Conservation (phyloP, 2,329 filamentous ascomycete genomes). For the Fusarium brachygibbosum region DNA sequence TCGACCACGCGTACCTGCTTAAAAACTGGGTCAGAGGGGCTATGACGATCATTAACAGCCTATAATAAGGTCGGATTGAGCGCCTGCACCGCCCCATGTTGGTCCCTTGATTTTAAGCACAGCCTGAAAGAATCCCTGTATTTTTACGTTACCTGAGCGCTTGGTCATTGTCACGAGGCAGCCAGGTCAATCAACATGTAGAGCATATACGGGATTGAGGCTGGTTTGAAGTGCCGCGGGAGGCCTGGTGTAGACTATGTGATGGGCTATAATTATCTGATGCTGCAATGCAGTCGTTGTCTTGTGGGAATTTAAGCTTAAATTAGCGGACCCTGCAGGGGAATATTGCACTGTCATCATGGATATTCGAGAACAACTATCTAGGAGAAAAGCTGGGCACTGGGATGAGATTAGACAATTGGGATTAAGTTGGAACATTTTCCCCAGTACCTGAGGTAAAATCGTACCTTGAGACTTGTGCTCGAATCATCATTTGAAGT, state of each 20-base stretch:
- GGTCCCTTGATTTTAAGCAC: slow-evolving; percentile 16
- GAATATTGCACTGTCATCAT: too few species aligned
- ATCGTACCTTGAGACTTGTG: too few species aligned
- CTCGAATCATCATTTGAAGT: too few species aligned
- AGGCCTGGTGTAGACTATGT: not conserved
- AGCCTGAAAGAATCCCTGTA: slow-evolving; percentile 13
- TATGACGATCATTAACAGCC: slow-evolving; percentile 8
- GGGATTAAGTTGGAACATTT: too few species aligned
- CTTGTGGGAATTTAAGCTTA: not conserved
- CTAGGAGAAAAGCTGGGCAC: too few species aligned
- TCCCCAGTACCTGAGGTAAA: too few species aligned
- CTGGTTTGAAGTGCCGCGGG: not conserved
- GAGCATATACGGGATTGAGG: not conserved
- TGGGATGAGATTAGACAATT: too few species aligned
- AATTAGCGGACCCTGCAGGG: not conserved
- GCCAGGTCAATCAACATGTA: not conserved
- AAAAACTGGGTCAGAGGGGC: slow-evolving; percentile 15
- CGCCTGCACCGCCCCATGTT: slow-evolving; percentile 16
- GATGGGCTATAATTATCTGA: too few species aligned
- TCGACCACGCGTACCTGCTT: slow-evolving; percentile 17
- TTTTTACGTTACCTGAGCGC: not conserved
- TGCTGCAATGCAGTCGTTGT: not conserved
- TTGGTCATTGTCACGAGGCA: not conserved
- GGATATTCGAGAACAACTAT: too few species aligned
- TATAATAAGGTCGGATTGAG: not conserved